Evolutionary conservation across 176 grass and related monocot genomes (phyloP).

Genomic region (Chrysopogon serrulatus): DNA sequence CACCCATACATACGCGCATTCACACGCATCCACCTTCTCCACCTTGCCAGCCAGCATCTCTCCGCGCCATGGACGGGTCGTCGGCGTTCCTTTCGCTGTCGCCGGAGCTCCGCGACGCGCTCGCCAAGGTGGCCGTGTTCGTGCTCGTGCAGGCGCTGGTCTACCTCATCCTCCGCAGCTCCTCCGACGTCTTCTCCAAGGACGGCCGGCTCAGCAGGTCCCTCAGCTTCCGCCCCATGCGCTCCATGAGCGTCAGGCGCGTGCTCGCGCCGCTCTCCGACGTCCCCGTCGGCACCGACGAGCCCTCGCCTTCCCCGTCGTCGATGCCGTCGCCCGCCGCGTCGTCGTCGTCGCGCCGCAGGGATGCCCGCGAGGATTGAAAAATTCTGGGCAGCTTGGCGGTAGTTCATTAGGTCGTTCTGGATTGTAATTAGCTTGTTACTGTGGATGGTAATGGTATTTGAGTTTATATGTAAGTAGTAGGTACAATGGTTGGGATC

Average conservation of each 20-base stretch:
- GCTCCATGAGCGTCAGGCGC: conserved; percentile 59
- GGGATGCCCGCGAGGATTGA: conserved; percentile 33
- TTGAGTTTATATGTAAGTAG: neutral
- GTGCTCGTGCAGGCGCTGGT: conserved; percentile 67
- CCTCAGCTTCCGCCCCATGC: conserved; percentile 57
- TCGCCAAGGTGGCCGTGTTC: conserved; percentile 58
- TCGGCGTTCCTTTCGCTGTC: conserved; percentile 40
- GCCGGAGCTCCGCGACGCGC: conserved; percentile 49
- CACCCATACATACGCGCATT: neutral
- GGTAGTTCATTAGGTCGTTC: conserved; percentile 7
- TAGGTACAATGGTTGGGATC: neutral
- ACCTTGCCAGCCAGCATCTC: neutral
- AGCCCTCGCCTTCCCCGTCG: neutral
- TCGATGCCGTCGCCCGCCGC: neutral
- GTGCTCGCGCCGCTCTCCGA: conserved; percentile 63
- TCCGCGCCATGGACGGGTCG: conserved; percentile 40
- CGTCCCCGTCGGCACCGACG: conserved; percentile 48
- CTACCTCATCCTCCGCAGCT: conserved; percentile 67
- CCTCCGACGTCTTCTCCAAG: conserved; percentile 70
- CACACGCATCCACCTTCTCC: neutral
- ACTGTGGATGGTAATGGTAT: neutral
- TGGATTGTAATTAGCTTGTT: neutral
- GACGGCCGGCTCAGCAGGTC: conserved; percentile 41
- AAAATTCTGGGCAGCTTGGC: neutral
- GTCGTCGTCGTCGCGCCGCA: neutral